Base-by-base conservation (phyloP, 176 grass and related monocot genomes). In the Eragrostis nindensis region DNA sequence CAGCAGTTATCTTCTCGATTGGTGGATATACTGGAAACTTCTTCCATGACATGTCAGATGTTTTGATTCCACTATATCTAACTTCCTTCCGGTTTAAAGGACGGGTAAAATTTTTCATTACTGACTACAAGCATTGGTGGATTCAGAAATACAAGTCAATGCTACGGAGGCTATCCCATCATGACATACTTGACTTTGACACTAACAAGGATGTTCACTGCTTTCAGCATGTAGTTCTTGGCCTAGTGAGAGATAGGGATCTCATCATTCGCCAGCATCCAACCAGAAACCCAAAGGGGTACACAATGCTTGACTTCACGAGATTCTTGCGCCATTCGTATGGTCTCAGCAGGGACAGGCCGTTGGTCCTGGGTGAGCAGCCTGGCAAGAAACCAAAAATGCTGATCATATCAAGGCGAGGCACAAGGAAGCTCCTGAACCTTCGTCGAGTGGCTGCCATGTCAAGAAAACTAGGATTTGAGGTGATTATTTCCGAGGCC, bases 41-140 rank as follows among this genome's bases (percentile, higher is more conserved):
- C 71, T 93, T 93, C 85, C 91, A 93, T 13, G 91, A 93, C 76
- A 78, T 84, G 80, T 72, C 91, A 13, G 91, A 93, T 53, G 91
- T 93, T 41, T 40, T 93, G 29, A 82, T 93, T 26, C 91, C 91
- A 0, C 84, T 93, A 7, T 93, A 87, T 36, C 70, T 90, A 21
- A 90, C 91, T n/a, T 87, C 91, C 40, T 77, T 80, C 68, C 80
- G 62, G 21, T 85, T 87, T 43, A 87, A 93, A 49, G 70, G 91
- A 9, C 52, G 83, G 18, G 91, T 93, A 27, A 82, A 82, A n/a
- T 87, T 81, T 49, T 87, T 89, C 45, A 22, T 90, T 11, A 81
- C 91, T 0, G 63, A 93, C 76, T 93, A 93, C 45, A 89, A 89
- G 21, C 83, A 79, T 24, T 80, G 84, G 81, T 93, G 91, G 91